Evolutionary conservation across 257 asterid genomes (phyloP).

Genomic region (Nicotiana paniculata): DNA sequence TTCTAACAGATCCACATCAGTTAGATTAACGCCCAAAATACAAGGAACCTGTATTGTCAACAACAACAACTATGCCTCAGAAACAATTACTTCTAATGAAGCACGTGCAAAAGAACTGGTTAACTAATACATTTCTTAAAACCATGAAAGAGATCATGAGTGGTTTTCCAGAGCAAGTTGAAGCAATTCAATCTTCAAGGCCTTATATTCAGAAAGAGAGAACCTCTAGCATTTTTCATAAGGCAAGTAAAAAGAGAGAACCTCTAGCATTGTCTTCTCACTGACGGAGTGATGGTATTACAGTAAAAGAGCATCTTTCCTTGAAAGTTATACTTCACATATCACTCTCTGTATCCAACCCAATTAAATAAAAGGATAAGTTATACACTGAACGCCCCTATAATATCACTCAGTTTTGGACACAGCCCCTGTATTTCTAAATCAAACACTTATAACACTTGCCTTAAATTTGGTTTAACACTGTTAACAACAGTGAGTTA

Average conservation of each 20-base stretch:
- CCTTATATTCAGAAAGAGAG: neutral
- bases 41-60: conserved; percentile 70
- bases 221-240: neutral
- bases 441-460: no score
- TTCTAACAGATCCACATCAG: conserved; percentile 77
- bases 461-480: no score
- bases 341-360: neutral
- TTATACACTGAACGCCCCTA: no score
- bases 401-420: no score
- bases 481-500: no score
- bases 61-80: neutral
- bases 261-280: neutral
- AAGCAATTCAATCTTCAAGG: neutral
- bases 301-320: neutral
- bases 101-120: neutral
- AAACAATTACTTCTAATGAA: neutral
- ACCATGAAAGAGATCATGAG: neutral
- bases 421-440: no score
- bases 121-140: neutral
- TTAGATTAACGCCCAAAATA: conserved; percentile 67
- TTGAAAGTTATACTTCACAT: neutral
- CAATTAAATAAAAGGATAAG: neutral
- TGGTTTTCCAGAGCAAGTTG: neutral
- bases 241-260: neutral
- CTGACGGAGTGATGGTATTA: neutral